A percentile compares a stretch with the other conserved stretches of the same genome.
phyloP scores from a whole-genome alignment of 2,329 filamentous ascomycete species.

The Zelopaecilomyces penicillatus region DNA sequence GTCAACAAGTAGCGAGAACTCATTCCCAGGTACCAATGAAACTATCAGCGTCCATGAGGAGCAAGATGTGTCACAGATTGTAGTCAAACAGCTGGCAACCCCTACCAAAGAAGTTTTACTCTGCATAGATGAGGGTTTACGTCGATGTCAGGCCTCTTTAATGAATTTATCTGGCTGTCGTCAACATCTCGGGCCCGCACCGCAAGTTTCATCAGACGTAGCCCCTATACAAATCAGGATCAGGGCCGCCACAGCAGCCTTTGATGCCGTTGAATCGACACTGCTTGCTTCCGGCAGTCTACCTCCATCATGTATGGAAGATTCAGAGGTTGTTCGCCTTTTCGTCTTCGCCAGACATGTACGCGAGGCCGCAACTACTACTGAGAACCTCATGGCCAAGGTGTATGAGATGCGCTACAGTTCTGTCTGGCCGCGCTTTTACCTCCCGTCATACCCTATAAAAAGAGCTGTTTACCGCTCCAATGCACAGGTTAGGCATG shows the following conservation, averaged over 20 bases:
- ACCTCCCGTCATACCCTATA: conserved; percentile 46
- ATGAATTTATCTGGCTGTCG: conserved; percentile 47
- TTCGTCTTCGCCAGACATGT: conserved; percentile 49
- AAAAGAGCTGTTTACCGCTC: conserved; percentile 43
- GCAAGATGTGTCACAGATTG: conserved; percentile 15
- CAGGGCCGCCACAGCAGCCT: conserved; percentile 33
- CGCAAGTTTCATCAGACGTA: conserved; percentile 34
- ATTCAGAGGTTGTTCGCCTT: conserved; percentile 42
- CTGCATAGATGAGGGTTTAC: conserved; percentile 36
- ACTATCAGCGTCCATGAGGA: conserved; percentile 4
- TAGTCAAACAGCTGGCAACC: conserved; percentile 27
- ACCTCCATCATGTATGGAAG: conserved; percentile 36
- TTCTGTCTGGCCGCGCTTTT: conserved; percentile 32
- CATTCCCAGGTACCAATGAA: conserved; percentile 2
- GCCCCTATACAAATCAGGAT: conserved; percentile 30
- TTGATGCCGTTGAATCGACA: conserved; percentile 37
- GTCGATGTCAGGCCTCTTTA: conserved; percentile 41
- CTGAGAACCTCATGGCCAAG: conserved; percentile 38
- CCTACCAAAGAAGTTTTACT: conserved; percentile 39
- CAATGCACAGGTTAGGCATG: conserved; percentile 50
- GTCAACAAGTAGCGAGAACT: conserved; percentile 1
- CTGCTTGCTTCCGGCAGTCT: conserved; percentile 38
- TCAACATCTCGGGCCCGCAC: conserved; percentile 35
- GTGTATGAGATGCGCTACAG: conserved; percentile 38
- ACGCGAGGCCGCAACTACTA: conserved; percentile 40